Conservation (phyloP, 139 green algal species). For the Haematococcus sp. region DNA sequence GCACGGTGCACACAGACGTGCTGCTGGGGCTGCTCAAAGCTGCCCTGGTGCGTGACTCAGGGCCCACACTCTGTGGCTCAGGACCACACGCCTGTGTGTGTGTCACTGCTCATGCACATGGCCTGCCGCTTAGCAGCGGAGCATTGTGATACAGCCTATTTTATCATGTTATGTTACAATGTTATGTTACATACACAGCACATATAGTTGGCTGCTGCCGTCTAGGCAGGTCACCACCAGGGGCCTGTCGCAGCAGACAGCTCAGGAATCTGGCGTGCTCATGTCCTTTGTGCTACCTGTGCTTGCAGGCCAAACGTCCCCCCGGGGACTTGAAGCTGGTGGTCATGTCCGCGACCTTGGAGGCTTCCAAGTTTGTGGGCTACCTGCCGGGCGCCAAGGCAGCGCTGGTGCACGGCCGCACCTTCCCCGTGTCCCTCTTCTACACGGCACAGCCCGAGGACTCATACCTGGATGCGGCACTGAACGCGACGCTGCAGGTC, state of each 20-base stretch:
- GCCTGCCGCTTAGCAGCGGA: too few species aligned
- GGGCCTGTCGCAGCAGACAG: too few species aligned
- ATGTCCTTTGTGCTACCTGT: too few species aligned
- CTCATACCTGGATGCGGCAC: constrained; percentile 87
- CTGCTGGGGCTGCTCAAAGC: constrained; percentile 90
- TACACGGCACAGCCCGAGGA: constrained; percentile 77
- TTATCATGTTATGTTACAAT: too few species aligned
- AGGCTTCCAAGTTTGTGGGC: constrained; percentile 57
- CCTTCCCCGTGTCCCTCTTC: constrained; percentile 66
- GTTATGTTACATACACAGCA: too few species aligned
- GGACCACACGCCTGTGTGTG: background rate
- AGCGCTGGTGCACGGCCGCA: constrained; percentile 70
- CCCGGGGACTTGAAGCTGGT: constrained; percentile 51
- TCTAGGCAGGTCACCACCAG: too few species aligned
- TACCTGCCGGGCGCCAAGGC: constrained; percentile 74
- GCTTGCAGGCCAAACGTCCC: constrained; percentile 13
- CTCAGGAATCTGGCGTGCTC: too few species aligned
- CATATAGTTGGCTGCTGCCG: too few species aligned
- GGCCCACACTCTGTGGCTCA: too few species aligned
- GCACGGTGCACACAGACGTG: constrained; percentile 90
- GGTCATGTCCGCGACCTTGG: constrained; percentile 96
- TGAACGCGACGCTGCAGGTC: constrained; percentile 76
- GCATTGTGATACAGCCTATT: too few species aligned
- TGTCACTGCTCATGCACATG: too few species aligned
- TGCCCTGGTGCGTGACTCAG: constrained; percentile 52